Conservation (phyloP, 306 rosid species). For the Cucurbita argyrosperma region DNA sequence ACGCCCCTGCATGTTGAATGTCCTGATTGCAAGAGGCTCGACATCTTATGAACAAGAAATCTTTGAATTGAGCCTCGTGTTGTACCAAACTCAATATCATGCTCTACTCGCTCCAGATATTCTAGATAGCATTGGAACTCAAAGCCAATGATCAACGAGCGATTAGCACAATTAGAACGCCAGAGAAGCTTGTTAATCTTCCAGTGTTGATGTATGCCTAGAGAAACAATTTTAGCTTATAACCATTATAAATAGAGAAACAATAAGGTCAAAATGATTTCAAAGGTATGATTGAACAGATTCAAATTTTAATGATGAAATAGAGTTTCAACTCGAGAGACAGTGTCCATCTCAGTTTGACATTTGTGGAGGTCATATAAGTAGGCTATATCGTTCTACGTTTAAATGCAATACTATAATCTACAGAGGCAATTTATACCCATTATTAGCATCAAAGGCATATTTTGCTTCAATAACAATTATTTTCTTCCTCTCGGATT, state of each 20-base stretch:
- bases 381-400: background rate
- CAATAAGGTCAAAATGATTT: background rate
- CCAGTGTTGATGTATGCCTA: background rate
- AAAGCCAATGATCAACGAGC: background rate
- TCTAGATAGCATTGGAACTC: background rate
- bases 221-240: background rate
- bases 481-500: background rate
- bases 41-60: background rate
- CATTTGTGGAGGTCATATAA: background rate
- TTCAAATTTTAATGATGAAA: background rate
- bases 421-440: background rate
- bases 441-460: background rate
- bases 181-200: background rate
- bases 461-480: background rate
- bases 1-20: background rate
- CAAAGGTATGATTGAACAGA: background rate
- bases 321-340: background rate
- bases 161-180: background rate
- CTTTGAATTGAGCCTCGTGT: background rate
- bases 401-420: background rate
- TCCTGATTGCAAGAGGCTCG: background rate
- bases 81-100: background rate
- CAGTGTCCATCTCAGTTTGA: background rate
- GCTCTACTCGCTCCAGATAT: background rate
- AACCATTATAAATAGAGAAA: background rate